Evolutionary conservation across 164 flowering plant species (phyloP).

Genomic region (Chimonanthus praecox): DNA sequence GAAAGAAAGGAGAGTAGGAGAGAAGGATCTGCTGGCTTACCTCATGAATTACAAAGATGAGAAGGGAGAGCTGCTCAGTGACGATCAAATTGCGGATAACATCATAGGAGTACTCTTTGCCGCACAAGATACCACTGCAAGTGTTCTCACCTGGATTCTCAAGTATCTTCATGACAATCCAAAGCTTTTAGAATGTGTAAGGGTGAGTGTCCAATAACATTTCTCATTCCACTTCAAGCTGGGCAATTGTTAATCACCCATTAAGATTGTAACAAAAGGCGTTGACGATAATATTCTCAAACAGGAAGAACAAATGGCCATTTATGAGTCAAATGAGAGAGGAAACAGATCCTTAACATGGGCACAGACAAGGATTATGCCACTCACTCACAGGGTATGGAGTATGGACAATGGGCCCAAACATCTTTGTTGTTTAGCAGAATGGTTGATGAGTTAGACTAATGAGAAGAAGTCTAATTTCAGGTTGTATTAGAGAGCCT

Average conservation of each 20-base stretch:
- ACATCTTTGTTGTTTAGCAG: neutral
- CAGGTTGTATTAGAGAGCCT: slow-evolving; percentile 78
- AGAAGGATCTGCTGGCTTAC: slow-evolving; percentile 46
- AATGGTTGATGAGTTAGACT: neutral
- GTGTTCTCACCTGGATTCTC: slow-evolving; percentile 83
- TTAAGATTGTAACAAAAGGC: neutral
- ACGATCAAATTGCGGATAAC: slow-evolving; percentile 79
- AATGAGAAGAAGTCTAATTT: slow-evolving; percentile 3
- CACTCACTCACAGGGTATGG: slow-evolving; percentile 42
- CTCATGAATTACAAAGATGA: slow-evolving; percentile 52
- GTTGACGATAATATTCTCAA: neutral
- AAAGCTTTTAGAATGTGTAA: slow-evolving; percentile 65
- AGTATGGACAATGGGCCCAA: neutral
- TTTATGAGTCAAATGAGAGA: slow-evolving; percentile 31
- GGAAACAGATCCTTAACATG: slow-evolving; percentile 42
- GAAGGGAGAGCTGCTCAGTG: slow-evolving; percentile 34
- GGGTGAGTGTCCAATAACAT: slow-evolving; percentile 31
- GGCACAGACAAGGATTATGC: slow-evolving; percentile 75
- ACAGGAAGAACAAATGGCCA: slow-evolving; percentile 70
- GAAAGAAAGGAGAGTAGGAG: slow-evolving; percentile 36
- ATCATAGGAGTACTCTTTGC: slow-evolving; percentile 88
- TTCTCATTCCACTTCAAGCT: neutral
- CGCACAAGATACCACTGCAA: slow-evolving; percentile 93
- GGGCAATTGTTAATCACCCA: neutral
- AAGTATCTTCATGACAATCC: slow-evolving; percentile 82